Evolutionary conservation across 768 basidiomycete species (phyloP).

Genomic region (Hericium alpestre): DNA sequence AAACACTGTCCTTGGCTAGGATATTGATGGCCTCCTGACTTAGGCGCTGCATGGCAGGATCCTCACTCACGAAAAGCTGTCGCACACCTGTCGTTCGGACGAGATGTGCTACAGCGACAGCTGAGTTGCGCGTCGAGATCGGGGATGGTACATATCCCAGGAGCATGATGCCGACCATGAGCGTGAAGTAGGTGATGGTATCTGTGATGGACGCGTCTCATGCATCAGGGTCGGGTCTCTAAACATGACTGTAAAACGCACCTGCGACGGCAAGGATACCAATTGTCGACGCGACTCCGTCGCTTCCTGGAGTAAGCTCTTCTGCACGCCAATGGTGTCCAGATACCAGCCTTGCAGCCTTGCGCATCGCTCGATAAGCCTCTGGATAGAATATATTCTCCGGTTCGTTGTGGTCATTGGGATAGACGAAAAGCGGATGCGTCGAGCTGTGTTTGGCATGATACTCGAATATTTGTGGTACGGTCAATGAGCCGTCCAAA

Average conservation of each 20-base stretch:
- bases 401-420: conserved; percentile 7
- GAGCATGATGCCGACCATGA: neutral
- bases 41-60: conserved; percentile 12
- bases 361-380: neutral
- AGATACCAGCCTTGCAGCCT: neutral
- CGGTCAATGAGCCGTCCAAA: conserved; percentile 18
- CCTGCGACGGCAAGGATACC: neutral
- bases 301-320: neutral
- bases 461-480: conserved; percentile 28
- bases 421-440: conserved; percentile 24
- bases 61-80: conserved; percentile 16
- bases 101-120: conserved; percentile 19
- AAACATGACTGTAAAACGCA: conserved; percentile 8
- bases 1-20: conserved; percentile 2
- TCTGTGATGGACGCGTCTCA: neutral
- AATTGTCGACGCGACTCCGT: neutral
- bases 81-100: conserved; percentile 15
- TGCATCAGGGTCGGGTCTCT: neutral
- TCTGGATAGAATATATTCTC: neutral
- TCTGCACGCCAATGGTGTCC: neutral
- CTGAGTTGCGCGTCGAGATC: neutral
- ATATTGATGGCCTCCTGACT: conserved; percentile 9
- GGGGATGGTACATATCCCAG: neutral
- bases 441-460: conserved; percentile 19
- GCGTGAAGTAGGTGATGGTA: neutral